phyloP scores from a whole-genome alignment of 2,329 filamentous ascomycete genomes.

The Trichoderma koningii region DNA sequence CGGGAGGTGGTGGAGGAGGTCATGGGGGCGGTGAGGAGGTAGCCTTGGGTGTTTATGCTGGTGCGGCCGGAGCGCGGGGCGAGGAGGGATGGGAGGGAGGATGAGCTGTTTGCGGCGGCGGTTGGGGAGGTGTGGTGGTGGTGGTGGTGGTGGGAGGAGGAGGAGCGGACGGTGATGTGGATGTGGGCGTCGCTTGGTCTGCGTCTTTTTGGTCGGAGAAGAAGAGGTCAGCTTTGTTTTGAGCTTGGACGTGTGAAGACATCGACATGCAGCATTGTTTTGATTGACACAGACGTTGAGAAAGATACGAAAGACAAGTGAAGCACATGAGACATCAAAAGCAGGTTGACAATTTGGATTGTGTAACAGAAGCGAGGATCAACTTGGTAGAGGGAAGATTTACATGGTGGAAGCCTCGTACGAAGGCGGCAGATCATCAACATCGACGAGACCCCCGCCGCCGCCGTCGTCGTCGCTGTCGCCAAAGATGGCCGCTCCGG shows the following conservation, averaged over 20 bases:
- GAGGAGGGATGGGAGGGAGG: conserved; percentile 1
- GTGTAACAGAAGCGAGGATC: no score
- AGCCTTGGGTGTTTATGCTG: conserved; percentile 23
- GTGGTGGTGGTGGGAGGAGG: neutral
- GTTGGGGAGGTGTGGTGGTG: neutral
- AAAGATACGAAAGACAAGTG: neutral
- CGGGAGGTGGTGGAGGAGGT: neutral
- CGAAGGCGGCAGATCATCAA: conserved; percentile 17
- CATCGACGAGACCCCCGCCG: neutral
- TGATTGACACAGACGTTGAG: neutral
- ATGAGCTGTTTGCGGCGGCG: no score
- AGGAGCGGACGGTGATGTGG: conserved; percentile 19
- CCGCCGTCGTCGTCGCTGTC: no score
- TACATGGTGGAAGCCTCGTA: conserved; percentile 24
- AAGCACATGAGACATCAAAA: neutral
- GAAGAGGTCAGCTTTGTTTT: neutral
- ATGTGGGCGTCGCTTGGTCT: conserved; percentile 22
- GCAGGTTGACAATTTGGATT: no score
- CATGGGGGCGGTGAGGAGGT: conserved; percentile 22
- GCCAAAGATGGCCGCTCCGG: no score
- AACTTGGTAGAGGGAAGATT: neutral
- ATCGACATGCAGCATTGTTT: neutral
- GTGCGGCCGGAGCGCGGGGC: conserved; percentile 4
- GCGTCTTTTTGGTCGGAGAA: neutral
- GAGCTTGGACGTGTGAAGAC: neutral